Conservation (phyloP, 805 yeast species). For the Barnettozyma sucrosica region DNA sequence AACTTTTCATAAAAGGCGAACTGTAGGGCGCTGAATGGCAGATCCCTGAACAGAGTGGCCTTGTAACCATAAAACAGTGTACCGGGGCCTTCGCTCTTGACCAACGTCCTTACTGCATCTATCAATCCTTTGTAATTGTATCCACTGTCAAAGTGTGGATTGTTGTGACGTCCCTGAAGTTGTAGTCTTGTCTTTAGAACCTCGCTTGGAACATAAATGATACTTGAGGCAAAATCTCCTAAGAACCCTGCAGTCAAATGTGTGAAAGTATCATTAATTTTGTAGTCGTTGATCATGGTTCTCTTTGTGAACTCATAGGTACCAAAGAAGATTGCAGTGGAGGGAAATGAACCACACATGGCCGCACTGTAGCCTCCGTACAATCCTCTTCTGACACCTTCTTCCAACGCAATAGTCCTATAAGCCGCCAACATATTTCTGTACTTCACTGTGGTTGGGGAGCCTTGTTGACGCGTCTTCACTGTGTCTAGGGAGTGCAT, state of each 20-base stretch:
- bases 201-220: constrained; percentile 92
- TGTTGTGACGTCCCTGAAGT: constrained; percentile 83
- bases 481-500: constrained; percentile 98
- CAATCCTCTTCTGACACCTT: constrained; percentile 78
- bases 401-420: constrained; percentile 67
- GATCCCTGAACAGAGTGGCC: constrained; percentile 86
- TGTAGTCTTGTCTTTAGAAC: constrained; percentile 91
- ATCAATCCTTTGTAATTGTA: constrained; percentile 76
- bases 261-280: constrained; percentile 70
- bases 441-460: constrained; percentile 62
- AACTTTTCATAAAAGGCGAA: constrained; percentile 91
- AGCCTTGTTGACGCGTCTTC: constrained; percentile 96
- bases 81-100: constrained; percentile 61
- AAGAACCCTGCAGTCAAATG: constrained; percentile 82
- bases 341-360: constrained; percentile 86
- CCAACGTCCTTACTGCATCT: constrained; percentile 65
- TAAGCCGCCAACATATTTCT: constrained; percentile 73
- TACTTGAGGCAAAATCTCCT: constrained; percentile 88
- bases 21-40: constrained; percentile 94
- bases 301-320: constrained; percentile 84
- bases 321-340: constrained; percentile 90
- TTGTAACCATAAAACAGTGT: constrained; percentile 88
- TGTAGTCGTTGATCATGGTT: constrained; percentile 52
- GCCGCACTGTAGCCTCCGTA: constrained; percentile 95
- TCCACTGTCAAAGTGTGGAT: constrained; percentile 72